A percentile compares a stretch with the other conserved stretches of the same genome.
Evolutionary conservation across 148 eudicot species (phyloP).

Genomic region (Cornus kousa): DNA sequence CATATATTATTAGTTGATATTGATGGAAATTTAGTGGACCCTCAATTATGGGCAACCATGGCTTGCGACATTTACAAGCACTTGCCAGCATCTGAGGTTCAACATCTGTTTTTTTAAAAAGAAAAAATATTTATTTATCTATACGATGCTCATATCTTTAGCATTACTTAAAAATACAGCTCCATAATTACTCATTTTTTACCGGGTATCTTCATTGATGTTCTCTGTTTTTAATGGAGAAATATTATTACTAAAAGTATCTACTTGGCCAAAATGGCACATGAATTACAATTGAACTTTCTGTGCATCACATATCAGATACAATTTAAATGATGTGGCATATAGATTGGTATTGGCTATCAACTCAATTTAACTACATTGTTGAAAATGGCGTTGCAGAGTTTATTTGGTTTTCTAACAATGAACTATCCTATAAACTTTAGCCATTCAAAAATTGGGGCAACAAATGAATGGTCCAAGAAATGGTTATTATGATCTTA

Average conservation of each 20-base stretch:
- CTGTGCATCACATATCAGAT: not conserved
- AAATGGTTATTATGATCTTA: too few relatives aligned
- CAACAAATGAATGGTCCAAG: too few relatives aligned
- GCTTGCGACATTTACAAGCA: slow-evolving; percentile 93
- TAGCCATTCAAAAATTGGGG: too few relatives aligned
- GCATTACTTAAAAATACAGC: not conserved
- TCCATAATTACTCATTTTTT: not conserved
- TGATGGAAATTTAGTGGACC: slow-evolving; percentile 68
- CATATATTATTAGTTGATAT: too few relatives aligned
- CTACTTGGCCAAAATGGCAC: not conserved
- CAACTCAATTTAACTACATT: not conserved
- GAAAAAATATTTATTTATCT: not conserved
- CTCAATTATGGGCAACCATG: slow-evolving; percentile 84
- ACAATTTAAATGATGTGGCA: not conserved
- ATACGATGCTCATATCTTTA: not conserved
- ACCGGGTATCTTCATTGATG: not conserved
- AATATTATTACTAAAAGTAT: too few relatives aligned
- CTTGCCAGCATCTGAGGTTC: slow-evolving; percentile 82
- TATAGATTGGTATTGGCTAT: not conserved
- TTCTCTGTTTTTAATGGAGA: not conserved
- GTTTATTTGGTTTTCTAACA: not conserved
- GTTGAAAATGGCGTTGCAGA: not conserved
- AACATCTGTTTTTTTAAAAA: not conserved
- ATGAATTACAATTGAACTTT: not conserved
- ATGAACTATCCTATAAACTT: too few relatives aligned